phyloP scores from a whole-genome alignment of 2,329 filamentous ascomycete species.

The Cladosporium velox region DNA sequence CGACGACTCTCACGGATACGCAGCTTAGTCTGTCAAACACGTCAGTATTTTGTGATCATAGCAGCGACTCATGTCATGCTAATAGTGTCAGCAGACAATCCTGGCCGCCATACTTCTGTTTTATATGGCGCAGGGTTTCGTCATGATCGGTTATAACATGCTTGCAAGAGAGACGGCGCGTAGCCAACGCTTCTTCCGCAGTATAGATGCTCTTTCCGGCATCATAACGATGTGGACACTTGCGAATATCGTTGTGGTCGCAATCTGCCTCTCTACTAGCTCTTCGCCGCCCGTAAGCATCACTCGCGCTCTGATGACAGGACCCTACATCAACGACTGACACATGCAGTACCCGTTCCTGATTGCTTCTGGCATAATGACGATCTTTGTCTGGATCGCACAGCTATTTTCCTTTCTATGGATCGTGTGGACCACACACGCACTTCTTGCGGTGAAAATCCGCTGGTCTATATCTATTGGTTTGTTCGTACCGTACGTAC shows the following conservation, averaged over 20 bases:
- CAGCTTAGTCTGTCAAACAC: not conserved
- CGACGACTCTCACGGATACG: not conserved
- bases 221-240: conserved; percentile 7
- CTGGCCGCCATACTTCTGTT: conserved; percentile 7
- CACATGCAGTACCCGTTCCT: not conserved
- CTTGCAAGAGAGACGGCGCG: conserved; percentile 17
- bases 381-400: not conserved
- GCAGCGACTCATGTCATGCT: not conserved
- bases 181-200: conserved; percentile 7
- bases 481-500: conserved; percentile 21
- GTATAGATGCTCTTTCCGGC: conserved; percentile 16
- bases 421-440: conserved; percentile 20
- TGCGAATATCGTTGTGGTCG: not conserved
- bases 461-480: conserved; percentile 21
- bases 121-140: conserved; percentile 7
- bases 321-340: not conserved
- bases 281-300: not conserved
- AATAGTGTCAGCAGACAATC: not conserved
- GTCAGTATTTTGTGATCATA: not conserved
- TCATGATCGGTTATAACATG: conserved; percentile 20
- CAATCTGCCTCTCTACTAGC: not conserved
- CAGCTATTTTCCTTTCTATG: conserved; percentile 19
- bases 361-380: not conserved
- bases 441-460: conserved; percentile 1
- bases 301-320: not conserved